Conservation (phyloP, 2,329 filamentous ascomycete species). For the Simplicillium aogashimaense region DNA sequence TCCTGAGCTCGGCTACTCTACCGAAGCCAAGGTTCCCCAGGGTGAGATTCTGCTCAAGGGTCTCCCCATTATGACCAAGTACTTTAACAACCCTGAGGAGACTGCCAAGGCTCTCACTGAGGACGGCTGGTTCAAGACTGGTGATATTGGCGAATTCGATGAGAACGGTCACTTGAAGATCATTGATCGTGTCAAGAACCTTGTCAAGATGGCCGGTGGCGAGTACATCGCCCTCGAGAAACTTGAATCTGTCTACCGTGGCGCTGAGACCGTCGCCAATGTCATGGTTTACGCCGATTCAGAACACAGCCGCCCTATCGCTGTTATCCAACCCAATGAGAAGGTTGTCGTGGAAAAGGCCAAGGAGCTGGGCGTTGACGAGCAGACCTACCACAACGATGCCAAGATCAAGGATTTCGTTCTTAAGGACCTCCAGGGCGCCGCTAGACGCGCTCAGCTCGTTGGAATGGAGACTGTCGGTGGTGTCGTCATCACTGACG, state of each 20-base stretch:
- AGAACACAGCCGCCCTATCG: conserved; percentile 68
- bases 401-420: conserved; percentile 51
- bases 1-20: conserved; percentile 75
- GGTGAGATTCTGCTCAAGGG: conserved; percentile 91
- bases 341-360: conserved; percentile 52
- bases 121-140: conserved; percentile 95
- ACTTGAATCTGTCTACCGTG: conserved; percentile 84
- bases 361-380: conserved; percentile 50
- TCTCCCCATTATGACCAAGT: conserved; percentile 61
- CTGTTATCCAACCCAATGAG: conserved; percentile 64
- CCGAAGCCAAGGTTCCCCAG: conserved; percentile 67
- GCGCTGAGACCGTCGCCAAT: conserved; percentile 68
- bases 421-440: conserved; percentile 57
- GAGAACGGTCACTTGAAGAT: conserved; percentile 69
- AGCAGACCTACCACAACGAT: conserved; percentile 58
- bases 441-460: conserved; percentile 57
- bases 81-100: conserved; percentile 80
- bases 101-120: conserved; percentile 66
- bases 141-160: conserved; percentile 89
- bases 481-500: conserved; percentile 68
- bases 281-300: conserved; percentile 78
- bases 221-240: conserved; percentile 98
- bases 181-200: conserved; percentile 96
- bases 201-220: conserved; percentile 89
- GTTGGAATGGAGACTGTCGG: conserved; percentile 63